Base-by-base conservation (phyloP, 176 grass and related monocot species). In the Bromus sterilis region DNA sequence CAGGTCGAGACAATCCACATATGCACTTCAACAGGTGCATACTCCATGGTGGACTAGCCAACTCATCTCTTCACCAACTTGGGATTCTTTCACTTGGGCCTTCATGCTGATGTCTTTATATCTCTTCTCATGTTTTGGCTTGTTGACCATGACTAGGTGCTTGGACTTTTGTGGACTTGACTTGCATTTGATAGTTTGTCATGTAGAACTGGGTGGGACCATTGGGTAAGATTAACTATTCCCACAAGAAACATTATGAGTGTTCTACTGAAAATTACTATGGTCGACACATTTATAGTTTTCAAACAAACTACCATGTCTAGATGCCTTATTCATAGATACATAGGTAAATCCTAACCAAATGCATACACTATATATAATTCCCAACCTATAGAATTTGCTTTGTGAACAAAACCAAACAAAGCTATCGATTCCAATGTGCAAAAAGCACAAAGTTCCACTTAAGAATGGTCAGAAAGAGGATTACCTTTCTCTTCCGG, bases 401-500 rank as follows among this genome's bases (percentile, higher is more conserved):
- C n/a, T 39, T 42, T 18, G 44, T 29, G 23, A 29, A 60, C 25
- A 60, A 26, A 60, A 60, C 57, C 56, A 60, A 23, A 59, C 56
- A 26, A 59, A 62, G 2, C 13, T 77, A 62, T 78, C 53, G 34
- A 25, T 64, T 53, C 32, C 24, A 73, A 42, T 18, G 14, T n/a
- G 10, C 33, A 69, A 59, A 16, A 46, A 39, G 18, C 29, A 65
- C 30, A 34, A 65, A 65, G 31, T 63, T 56, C 5, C 40, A 69
- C 16, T 31, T 61, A 82, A 57, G 56, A 86, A 83, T 49, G 75
- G 35, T 56, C 57, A 44, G 26, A 66, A n/a, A 40, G 24, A 73
- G 37, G 21, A 70, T 75, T 59, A 97, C 95, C 83, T 94, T 97
- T 66, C 95, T 85, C 57, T 97, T 92, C 58, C 71, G 88, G 44